These are phyloP conservation scores for Mrakia hoshinonis DNA, from an alignment of 768 basidiomycete genomes.

Conservation along the genomic window DNA sequence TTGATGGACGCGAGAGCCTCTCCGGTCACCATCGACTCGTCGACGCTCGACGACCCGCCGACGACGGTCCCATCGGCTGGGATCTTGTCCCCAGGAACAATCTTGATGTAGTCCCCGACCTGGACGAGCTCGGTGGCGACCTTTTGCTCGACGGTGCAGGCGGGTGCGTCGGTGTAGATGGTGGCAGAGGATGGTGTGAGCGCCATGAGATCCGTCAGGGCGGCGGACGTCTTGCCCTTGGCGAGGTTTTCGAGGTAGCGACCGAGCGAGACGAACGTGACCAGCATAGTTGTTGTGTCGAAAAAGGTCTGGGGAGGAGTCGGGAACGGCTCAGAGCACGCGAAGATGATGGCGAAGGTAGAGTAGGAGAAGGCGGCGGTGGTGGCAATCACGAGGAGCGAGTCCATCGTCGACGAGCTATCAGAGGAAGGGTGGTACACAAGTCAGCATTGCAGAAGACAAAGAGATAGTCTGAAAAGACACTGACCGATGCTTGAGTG, in stretches of 20 bases:
- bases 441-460: neutral
- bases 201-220: slow-evolving; percentile 91
- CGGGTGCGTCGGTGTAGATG: slow-evolving; percentile 78
- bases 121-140: slow-evolving; percentile 91
- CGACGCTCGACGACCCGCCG: slow-evolving; percentile 73
- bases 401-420: slow-evolving; percentile 49
- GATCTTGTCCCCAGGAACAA: slow-evolving; percentile 92
- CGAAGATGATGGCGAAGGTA: slow-evolving; percentile 56
- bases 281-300: slow-evolving; percentile 97
- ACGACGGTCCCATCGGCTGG: slow-evolving; percentile 91
- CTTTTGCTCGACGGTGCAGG: slow-evolving; percentile 74
- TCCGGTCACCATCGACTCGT: slow-evolving; percentile 94
- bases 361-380: slow-evolving; percentile 92
- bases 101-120: slow-evolving; percentile 82
- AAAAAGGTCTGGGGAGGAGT: slow-evolving; percentile 86
- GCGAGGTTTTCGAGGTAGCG: slow-evolving; percentile 93
- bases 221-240: slow-evolving; percentile 93
- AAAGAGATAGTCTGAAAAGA: neutral
- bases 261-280: slow-evolving; percentile 93
- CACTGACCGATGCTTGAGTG: slow-evolving; percentile 63
- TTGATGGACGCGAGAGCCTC: slow-evolving; percentile 85
- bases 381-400: slow-evolving; percentile 89
- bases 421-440: neutral
- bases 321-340: slow-evolving; percentile 55
- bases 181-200: slow-evolving; percentile 91